Conservation (phyloP, 805 yeast species). For the Starmerella scarabaei region DNA sequence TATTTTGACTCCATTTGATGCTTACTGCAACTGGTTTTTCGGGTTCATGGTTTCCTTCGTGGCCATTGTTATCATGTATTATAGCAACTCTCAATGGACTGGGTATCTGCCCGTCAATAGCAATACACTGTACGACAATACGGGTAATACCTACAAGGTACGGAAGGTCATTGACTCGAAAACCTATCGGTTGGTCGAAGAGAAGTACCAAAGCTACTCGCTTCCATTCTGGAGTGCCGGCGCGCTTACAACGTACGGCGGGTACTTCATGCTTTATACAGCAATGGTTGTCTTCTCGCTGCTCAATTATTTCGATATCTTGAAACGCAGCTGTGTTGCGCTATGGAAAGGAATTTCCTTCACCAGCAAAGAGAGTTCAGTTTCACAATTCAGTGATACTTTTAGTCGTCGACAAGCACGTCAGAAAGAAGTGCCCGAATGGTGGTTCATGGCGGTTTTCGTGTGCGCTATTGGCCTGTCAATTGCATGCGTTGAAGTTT, state of each 20-base stretch:
- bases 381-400: conserved; percentile 6
- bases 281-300: conserved; percentile 38
- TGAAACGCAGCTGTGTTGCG: background rate
- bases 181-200: conserved; percentile 31
- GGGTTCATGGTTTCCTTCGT: conserved; percentile 29
- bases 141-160: conserved; percentile 34
- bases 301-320: conserved; percentile 31
- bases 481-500: conserved; percentile 32
- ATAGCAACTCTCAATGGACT: conserved; percentile 38
- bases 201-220: conserved; percentile 44
- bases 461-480: conserved; percentile 34
- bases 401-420: conserved; percentile 35
- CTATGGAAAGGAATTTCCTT: conserved; percentile 1
- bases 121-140: conserved; percentile 32
- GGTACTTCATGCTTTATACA: conserved; percentile 43
- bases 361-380: conserved; percentile 16
- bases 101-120: conserved; percentile 42
- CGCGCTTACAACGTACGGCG: conserved; percentile 46
- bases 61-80: conserved; percentile 28
- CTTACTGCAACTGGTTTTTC: conserved; percentile 21
- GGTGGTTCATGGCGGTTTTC: conserved; percentile 45
- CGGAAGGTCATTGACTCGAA: conserved; percentile 36
- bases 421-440: conserved; percentile 59
- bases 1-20: conserved; percentile 7
- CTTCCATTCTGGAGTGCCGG: conserved; percentile 60